Conservation (phyloP, 2,329 filamentous ascomycete species). For the Trichoderma cornu-damae region DNA sequence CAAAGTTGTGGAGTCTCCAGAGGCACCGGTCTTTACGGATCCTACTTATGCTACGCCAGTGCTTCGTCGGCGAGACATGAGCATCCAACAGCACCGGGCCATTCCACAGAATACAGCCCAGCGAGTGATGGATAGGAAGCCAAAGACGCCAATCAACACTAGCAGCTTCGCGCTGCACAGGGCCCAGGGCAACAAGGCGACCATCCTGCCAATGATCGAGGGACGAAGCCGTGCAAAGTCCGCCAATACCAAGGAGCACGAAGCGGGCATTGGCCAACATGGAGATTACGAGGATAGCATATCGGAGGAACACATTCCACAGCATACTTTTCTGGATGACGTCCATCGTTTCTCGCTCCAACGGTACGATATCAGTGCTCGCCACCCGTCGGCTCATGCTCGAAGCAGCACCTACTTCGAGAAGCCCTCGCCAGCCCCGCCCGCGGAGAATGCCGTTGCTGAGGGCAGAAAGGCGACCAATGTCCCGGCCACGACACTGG, state of each 20-base stretch:
- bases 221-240: background rate
- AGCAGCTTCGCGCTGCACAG: slow-evolving; percentile 26
- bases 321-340: background rate
- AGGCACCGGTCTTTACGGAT: background rate
- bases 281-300: slow-evolving; percentile 12
- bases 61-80: slow-evolving; percentile 4
- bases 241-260: background rate
- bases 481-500: slow-evolving; percentile 25
- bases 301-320: background rate
- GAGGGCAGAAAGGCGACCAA: slow-evolving; percentile 6
- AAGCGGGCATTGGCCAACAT: background rate
- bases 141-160: background rate
- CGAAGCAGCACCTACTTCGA: background rate
- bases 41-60: background rate
- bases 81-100: background rate
- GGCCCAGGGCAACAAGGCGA: slow-evolving; percentile 23
- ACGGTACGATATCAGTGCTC: slow-evolving; percentile 17
- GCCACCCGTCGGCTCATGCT: slow-evolving; percentile 13
- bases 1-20: background rate
- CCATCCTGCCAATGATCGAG: slow-evolving; percentile 22
- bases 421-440: background rate
- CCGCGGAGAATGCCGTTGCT: background rate
- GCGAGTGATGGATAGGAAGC: background rate
- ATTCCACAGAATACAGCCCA: background rate
- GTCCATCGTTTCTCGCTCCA: slow-evolving; percentile 12